Evolutionary conservation across 2,329 filamentous ascomycete species (phyloP).

Genomic region (Apiospora rasikravindrae): DNA sequence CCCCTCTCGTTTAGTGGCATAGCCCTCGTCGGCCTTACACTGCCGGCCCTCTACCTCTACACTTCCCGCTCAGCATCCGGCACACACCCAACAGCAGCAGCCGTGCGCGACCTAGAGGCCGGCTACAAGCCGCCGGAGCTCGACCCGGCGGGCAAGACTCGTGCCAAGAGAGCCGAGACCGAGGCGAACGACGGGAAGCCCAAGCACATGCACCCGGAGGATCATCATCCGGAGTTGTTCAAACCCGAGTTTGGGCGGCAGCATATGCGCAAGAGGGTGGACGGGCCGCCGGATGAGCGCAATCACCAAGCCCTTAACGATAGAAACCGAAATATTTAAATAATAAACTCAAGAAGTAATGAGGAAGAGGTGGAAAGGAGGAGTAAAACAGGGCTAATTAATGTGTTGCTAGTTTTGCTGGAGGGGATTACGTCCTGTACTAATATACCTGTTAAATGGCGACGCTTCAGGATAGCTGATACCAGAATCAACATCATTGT

Average conservation of each 20-base stretch:
- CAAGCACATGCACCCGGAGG: constrained; percentile 22
- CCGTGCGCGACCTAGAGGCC: not conserved
- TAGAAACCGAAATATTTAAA: not conserved
- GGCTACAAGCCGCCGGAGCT: not conserved
- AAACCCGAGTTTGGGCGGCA: constrained; percentile 23
- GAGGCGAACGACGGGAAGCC: not conserved
- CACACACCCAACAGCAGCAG: not conserved
- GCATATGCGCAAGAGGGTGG: constrained; percentile 23
- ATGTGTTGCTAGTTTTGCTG: too few relatives aligned
- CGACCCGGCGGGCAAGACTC: constrained; percentile 18
- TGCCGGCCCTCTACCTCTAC: constrained; percentile 20
- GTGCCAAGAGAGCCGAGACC: not conserved
- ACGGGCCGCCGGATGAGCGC: constrained; percentile 23
- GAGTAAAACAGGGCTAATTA: not conserved
- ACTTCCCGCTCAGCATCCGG: not conserved
- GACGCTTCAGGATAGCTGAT: too few relatives aligned
- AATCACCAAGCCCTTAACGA: constrained; percentile 23
- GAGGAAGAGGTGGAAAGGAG: not conserved
- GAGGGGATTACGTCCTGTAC: too few relatives aligned
- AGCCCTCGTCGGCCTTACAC: constrained; percentile 19
- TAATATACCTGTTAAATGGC: too few relatives aligned
- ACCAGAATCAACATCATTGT: too few relatives aligned
- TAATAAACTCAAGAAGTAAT: not conserved
- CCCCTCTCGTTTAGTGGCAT: not conserved
- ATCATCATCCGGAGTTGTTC: constrained; percentile 22